Evolutionary conservation across 179 eudicot genomes (phyloP), one percentile per base, ranked within the genome.

Genomic region (Sideroxylon spinosum): DNA sequence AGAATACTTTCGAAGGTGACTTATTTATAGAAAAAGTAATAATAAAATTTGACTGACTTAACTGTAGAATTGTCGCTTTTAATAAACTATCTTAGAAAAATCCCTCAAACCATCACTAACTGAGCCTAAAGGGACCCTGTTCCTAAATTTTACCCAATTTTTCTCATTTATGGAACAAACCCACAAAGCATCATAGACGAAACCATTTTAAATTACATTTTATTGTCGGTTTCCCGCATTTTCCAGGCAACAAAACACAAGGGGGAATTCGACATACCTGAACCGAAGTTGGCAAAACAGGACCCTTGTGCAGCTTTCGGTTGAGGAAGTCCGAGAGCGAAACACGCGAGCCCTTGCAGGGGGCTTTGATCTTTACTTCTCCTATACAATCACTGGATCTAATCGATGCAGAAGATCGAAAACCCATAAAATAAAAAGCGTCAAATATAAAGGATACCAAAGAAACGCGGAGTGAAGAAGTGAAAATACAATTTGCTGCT

Each of bases 271-370:
- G 29, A 23, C 67, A 7, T 62, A 84, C 85, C 78, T 75, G 73
- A 81, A 73, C 71, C 55, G 82, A 78, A 61, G 53, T 64, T 56
- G 91, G 89, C 49, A 87, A 81, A 26, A 82, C 90, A 75, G 90
- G 71, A 86, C 87, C 72, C 46, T 78, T 69, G 59, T 87, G 87
- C 67, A 87, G 78, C 68, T 85, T 90, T 59, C 85, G 84, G 76
- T 84, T 78, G 25, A 90, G 89, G 78, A 87, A 89, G n/a, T 84
- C 85, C 6, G 89, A 85, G 29, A 90, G 88, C 37, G 94, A 87
- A n/a, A 85, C 63, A 17, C 32, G 44, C 0, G 82, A 78, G 46
- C 44, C 67, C 61, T 78, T 76, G 16, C 19, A 68, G 29, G 76
- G 53, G 32, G 56, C 12, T 50, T 81, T 81, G 48, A 9, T 53